Conservation (phyloP, 768 basidiomycete genomes). For the Mycena vitilis region DNA sequence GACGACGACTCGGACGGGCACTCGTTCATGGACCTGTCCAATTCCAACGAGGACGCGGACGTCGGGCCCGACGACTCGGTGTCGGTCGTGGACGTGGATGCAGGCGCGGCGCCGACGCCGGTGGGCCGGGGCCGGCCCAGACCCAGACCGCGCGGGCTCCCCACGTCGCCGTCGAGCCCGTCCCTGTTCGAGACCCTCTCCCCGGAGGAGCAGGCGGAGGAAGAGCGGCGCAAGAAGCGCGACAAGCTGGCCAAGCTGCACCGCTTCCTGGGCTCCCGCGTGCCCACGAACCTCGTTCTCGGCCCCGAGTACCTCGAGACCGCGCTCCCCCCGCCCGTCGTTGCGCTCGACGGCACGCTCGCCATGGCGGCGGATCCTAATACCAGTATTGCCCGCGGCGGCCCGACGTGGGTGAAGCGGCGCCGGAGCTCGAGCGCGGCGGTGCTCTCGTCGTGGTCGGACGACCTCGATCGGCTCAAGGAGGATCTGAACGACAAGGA, state of each 20-base stretch:
- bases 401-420: slow-evolving; percentile 56
- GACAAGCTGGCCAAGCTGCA: slow-evolving; percentile 85
- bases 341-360: slow-evolving; percentile 50
- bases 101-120: slow-evolving; percentile 15
- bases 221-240: slow-evolving; percentile 74
- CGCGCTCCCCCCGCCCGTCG: slow-evolving; percentile 40
- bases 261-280: slow-evolving; percentile 86
- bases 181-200: slow-evolving; percentile 59
- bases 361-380: slow-evolving; percentile 18
- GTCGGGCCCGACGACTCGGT: slow-evolving; percentile 29
- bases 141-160: slow-evolving; percentile 12
- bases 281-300: slow-evolving; percentile 76
- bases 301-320: slow-evolving; percentile 51
- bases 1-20: slow-evolving; percentile 24
- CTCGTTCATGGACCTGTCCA: slow-evolving; percentile 61
- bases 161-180: slow-evolving; percentile 52
- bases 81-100: slow-evolving; percentile 10
- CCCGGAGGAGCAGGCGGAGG: slow-evolving; percentile 67
- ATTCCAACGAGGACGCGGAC: slow-evolving; percentile 14
- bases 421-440: slow-evolving; percentile 67
- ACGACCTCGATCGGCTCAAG: slow-evolving; percentile 71
- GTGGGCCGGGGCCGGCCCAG: neutral
- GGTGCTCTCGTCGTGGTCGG: slow-evolving; percentile 62
- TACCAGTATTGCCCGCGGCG: slow-evolving; percentile 47
- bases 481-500: slow-evolving; percentile 79